Percentiles rank a stretch among this genome's conserved stretches.
Conservation (phyloP, 73 alveolate species). For the Uronychia setigera region DNA sequence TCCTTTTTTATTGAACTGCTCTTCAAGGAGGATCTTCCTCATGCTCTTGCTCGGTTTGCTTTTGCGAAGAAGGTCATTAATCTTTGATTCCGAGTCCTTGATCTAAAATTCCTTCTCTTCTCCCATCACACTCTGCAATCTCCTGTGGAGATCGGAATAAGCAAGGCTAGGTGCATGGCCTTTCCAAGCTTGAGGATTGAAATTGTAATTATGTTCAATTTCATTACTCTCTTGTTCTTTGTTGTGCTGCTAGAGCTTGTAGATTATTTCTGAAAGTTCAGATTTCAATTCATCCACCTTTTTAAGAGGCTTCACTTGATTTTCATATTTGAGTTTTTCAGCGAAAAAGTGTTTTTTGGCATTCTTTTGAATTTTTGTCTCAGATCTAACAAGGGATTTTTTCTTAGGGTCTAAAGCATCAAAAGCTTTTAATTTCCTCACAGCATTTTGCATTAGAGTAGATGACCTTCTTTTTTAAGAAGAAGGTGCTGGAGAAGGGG, state of each 20-base stretch:
- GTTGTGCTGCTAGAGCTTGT: neutral
- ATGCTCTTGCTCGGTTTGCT: too few relatives aligned
- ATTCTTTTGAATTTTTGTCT: neutral
- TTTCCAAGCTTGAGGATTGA: neutral
- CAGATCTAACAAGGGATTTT: neutral
- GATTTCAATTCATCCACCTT: neutral
- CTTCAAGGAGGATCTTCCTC: too few relatives aligned
- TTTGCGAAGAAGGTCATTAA: too few relatives aligned
- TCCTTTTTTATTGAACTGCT: too few relatives aligned
- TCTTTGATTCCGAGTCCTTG: neutral
- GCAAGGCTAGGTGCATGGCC: neutral
- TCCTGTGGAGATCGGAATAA: neutral
- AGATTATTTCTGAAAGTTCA: neutral
- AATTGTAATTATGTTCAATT: too few relatives aligned
- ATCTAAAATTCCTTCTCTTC: neutral
- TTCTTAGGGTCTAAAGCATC: neutral
- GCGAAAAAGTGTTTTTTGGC: neutral
- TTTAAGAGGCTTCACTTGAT: neutral
- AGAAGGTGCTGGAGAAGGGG: too few relatives aligned
- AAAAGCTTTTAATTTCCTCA: neutral
- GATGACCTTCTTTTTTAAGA: neutral
- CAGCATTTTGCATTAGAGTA: neutral
- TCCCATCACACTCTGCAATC: neutral
- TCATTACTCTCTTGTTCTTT: neutral
- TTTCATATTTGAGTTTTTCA: neutral